phyloP scores from a whole-genome alignment of 139 green algal species.

The Picochlorum sp. region DNA sequence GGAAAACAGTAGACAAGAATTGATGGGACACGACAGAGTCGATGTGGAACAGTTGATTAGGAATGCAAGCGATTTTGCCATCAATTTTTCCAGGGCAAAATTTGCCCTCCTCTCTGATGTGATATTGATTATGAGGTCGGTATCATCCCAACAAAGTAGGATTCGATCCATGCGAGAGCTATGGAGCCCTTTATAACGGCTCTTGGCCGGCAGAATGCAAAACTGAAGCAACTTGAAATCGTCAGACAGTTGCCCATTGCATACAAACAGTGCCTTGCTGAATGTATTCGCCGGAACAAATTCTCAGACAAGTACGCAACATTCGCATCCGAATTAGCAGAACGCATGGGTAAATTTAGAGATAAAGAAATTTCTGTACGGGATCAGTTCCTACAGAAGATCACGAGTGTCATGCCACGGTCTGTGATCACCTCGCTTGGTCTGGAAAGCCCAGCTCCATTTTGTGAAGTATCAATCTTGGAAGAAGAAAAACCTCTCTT shows the following conservation, averaged over 20 bases:
- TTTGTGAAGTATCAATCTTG: slow-evolving; percentile 59
- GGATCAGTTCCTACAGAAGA: slow-evolving; percentile 43
- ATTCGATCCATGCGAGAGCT: slow-evolving; percentile 68
- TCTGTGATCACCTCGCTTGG: slow-evolving; percentile 57
- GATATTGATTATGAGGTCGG: slow-evolving; percentile 61
- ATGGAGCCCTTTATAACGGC: slow-evolving; percentile 4
- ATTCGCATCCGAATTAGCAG: slow-evolving; percentile 60
- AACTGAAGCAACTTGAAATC: slow-evolving; percentile 34
- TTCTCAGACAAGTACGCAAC: slow-evolving; percentile 45
- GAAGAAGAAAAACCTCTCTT: slow-evolving; percentile 8
- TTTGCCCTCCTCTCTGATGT: slow-evolving; percentile 65
- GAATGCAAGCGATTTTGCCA: slow-evolving; percentile 59
- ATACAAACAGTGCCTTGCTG: slow-evolving; percentile 72
- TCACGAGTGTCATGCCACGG: slow-evolving; percentile 44
- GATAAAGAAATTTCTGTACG: slow-evolving; percentile 57
- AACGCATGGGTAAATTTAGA: slow-evolving; percentile 56
- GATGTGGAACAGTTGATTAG: slow-evolving; percentile 34
- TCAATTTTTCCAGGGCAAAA: slow-evolving; percentile 34
- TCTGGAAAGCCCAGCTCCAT: slow-evolving; percentile 45
- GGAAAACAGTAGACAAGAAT: slow-evolving; percentile 33
- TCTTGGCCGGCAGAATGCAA: slow-evolving; percentile 11
- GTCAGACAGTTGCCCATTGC: slow-evolving; percentile 52
- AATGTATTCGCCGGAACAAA: slow-evolving; percentile 59
- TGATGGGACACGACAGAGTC: slow-evolving; percentile 51
- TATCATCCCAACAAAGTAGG: slow-evolving; percentile 66